Conservation (phyloP, 768 basidiomycete species). For the Xerocomellus amylosporus region DNA sequence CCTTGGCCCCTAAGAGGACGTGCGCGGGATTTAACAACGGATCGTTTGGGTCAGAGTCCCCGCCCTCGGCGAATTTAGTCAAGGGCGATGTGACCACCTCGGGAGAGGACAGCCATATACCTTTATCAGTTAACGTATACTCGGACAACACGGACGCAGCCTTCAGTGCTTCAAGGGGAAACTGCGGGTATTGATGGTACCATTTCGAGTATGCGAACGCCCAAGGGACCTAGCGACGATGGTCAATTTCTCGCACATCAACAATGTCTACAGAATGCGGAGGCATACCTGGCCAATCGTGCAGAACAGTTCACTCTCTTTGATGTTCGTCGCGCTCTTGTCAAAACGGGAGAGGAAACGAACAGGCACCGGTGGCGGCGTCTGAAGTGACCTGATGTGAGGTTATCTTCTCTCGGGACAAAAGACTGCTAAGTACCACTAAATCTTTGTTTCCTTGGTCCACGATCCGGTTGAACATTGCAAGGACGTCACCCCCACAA, state of each 20-base stretch:
- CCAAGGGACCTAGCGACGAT: constrained; percentile 48
- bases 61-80: constrained; percentile 41
- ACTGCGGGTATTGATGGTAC: constrained; percentile 58
- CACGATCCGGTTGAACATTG: constrained; percentile 50
- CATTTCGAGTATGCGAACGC: constrained; percentile 49
- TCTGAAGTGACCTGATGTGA: constrained; percentile 13
- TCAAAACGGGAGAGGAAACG: constrained; percentile 57
- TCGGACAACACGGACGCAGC: constrained; percentile 48
- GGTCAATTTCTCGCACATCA: background rate
- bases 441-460: constrained; percentile 42
- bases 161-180: constrained; percentile 47
- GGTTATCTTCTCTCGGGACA: background rate
- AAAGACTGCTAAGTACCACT: constrained; percentile 28
- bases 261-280: background rate
- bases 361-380: constrained; percentile 36
- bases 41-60: constrained; percentile 37
- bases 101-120: constrained; percentile 46
- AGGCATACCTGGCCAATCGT: constrained; percentile 45
- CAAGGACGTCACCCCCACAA: constrained; percentile 28
- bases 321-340: constrained; percentile 60
- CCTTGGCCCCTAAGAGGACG: constrained; percentile 38
- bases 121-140: constrained; percentile 54
- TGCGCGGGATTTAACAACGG: constrained; percentile 49
- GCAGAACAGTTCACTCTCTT: constrained; percentile 48
- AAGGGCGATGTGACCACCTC: constrained; percentile 31